Evolutionary conservation across 352 stramenopile genomes (phyloP), one percentile per base, ranked within the genome.

Genomic region (Pythium sp.): DNA sequence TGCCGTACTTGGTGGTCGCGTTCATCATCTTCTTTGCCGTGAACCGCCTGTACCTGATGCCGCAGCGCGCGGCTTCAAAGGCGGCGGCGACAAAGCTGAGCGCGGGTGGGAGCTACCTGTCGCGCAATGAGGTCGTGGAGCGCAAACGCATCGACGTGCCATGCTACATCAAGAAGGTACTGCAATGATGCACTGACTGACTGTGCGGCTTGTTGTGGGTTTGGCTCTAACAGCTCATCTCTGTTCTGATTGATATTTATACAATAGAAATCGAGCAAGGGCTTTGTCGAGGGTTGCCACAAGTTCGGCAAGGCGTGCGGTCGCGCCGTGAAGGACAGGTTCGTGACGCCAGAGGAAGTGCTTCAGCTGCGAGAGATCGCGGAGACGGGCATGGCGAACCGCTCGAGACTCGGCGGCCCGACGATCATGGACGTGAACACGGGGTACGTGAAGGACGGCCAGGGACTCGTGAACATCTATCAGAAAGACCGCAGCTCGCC

Each of bases 341-440:
- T 97, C 57, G 75, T 95, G 43, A 83, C 81, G n/a, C 66, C 72
- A 1, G 70, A 87, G 28, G 86, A 94, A 49, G 81, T 95, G n/a
- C 62, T 72, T 1, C 69, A 84, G 54, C 75, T 97, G 72, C 83
- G 84, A 0, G 76, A 83, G 61, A 97, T 97, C 64, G 89, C 90
- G 0, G 85, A 96, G 70, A 81, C 83, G 34, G 90, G 89, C 30
- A 97, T 97, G 90, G 64, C 78, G 47, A 86, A 85, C 66, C 85
- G 84, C 62, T 89, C 81, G 32, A 69, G 69, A 36, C 75, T 89
- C 26, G 89, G 87, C 15, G 93, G 93, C 0, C 93, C 93, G 12
- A 97, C 91, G 41, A 98, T 98, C 75, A 92, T 98, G 82, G 92
- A 98, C 73, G 81, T 95, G 60, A 97, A 97, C 75, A 91, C 82